A percentile compares a stretch with the other conserved stretches of the same genome.
Evolutionary conservation across 257 asterid genomes (phyloP).

Genomic region (Paulownia fortunei): DNA sequence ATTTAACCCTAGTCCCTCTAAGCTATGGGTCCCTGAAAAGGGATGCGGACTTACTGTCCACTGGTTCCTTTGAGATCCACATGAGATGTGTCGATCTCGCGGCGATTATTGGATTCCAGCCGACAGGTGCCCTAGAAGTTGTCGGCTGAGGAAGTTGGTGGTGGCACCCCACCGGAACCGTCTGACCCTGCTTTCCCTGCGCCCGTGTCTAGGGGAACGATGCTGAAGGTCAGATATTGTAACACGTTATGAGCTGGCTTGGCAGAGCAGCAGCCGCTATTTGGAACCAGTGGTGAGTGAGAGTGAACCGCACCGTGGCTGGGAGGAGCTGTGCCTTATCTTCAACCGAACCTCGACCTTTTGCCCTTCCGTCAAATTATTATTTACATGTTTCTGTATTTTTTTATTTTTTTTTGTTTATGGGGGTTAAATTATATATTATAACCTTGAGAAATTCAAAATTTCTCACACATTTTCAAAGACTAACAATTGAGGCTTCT

Average conservation of each 20-base stretch:
- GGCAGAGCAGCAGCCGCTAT: slow-evolving; percentile 38
- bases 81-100: neutral
- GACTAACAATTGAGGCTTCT: no score
- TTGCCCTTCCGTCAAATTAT: no score
- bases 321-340: neutral
- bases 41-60: neutral
- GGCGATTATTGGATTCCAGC: neutral
- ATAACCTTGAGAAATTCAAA: no score
- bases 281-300: neutral
- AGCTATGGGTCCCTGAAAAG: neutral
- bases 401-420: no score
- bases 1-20: no score
- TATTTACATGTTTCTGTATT: neutral
- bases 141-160: slow-evolving; percentile 6
- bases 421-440: no score
- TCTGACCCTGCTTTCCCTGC: neutral
- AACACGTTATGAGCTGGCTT: slow-evolving; percentile 23
- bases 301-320: neutral
- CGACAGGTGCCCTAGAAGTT: neutral
- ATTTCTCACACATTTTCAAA: no score
- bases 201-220: neutral
- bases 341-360: slow-evolving; percentile 36
- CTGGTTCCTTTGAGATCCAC: neutral
- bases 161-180: slow-evolving; percentile 17
- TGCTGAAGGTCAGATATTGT: neutral